Evolutionary conservation across 768 basidiomycete genomes (phyloP).

Genomic region (Cyclocybe aegerita): DNA sequence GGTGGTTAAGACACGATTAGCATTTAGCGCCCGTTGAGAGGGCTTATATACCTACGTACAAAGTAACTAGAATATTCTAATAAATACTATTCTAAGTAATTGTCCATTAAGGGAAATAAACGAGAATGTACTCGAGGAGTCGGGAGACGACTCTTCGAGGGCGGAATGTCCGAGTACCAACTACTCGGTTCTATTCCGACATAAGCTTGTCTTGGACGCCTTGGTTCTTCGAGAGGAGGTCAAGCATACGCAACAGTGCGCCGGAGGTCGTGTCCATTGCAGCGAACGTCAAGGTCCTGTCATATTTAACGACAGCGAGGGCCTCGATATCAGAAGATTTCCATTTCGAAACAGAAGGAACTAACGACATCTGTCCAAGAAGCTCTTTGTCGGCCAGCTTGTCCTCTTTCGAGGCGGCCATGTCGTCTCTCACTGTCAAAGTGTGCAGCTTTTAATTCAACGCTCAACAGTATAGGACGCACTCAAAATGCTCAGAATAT

Average conservation of each 20-base stretch:
- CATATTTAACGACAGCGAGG: too few relatives aligned
- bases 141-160: too few relatives aligned
- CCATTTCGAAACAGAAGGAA: neutral
- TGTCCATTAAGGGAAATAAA: too few relatives aligned
- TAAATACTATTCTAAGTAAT: too few relatives aligned
- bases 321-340: too few relatives aligned
- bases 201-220: slow-evolving; percentile 18
- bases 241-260: slow-evolving; percentile 16
- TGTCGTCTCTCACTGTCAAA: slow-evolving; percentile 36
- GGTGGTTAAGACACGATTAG: too few relatives aligned
- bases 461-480: slow-evolving; percentile 10
- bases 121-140: too few relatives aligned
- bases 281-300: slow-evolving; percentile 20
- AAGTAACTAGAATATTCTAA: too few relatives aligned
- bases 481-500: slow-evolving; percentile 46
- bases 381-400: slow-evolving; percentile 32
- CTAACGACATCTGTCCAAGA: slow-evolving; percentile 32
- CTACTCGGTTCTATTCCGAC: too few relatives aligned
- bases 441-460: neutral
- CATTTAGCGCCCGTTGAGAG: too few relatives aligned
- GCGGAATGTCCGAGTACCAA: too few relatives aligned
- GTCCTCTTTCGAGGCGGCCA: slow-evolving; percentile 26
- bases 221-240: slow-evolving; percentile 11
- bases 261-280: slow-evolving; percentile 21
- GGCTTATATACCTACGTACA: too few relatives aligned